Conservation (phyloP, 1,139 yeast species). For the Pneumocystis jirovecii region DNA sequence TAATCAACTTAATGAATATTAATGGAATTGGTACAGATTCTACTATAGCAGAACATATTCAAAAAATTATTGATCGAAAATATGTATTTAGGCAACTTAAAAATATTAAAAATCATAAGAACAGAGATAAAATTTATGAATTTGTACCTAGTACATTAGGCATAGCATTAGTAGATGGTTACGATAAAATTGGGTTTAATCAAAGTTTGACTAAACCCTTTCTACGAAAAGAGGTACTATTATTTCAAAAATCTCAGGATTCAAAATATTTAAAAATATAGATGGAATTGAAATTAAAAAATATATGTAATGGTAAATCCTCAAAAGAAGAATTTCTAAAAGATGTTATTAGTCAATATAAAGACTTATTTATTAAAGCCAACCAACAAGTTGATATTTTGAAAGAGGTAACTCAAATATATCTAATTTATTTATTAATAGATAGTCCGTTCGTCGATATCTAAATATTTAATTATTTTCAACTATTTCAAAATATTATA, state of each 20-base stretch:
- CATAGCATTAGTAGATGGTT: slow-evolving; percentile 76
- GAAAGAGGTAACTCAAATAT: neutral
- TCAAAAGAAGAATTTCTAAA: slow-evolving; percentile 41
- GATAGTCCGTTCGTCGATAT: neutral
- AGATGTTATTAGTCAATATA: slow-evolving; percentile 45
- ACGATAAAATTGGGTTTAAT: slow-evolving; percentile 58
- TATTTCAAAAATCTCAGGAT: neutral
- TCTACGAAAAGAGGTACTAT: slow-evolving; percentile 40
- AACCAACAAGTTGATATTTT: neutral
- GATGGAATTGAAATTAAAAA: slow-evolving; percentile 51
- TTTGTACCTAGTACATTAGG: slow-evolving; percentile 75
- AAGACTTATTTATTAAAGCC: slow-evolving; percentile 26
- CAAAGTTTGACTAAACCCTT: slow-evolving; percentile 80
- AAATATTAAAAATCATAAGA: slow-evolving; percentile 3
- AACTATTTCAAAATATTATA: neutral
- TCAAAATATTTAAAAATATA: neutral
- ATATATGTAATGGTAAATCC: slow-evolving; percentile 51
- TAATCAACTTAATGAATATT: slow-evolving; percentile 86
- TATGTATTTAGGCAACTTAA: slow-evolving; percentile 39
- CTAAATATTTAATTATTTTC: neutral
- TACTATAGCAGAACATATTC: slow-evolving; percentile 95
- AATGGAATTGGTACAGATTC: slow-evolving; percentile 99
- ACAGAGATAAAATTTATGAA: slow-evolving; percentile 14
- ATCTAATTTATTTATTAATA: neutral
- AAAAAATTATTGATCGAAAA: slow-evolving; percentile 52